Percentiles rank a stretch among this genome's conserved stretches.
These are phyloP conservation scores for Sanghuangporus weigelae DNA, from an alignment of 1,284 basidiomycete species.

Conservation along the genomic window DNA sequence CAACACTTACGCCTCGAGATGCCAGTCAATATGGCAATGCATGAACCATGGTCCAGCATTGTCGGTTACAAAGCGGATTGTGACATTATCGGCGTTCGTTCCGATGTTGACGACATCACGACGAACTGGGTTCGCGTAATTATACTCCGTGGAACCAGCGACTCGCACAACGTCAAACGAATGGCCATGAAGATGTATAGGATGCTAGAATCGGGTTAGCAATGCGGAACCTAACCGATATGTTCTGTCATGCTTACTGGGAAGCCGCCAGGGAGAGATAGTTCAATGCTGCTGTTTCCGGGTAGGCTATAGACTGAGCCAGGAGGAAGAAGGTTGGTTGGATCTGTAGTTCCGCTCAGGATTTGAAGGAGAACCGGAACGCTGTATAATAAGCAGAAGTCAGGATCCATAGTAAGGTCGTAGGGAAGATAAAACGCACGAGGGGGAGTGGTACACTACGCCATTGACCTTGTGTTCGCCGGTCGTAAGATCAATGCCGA, in stretches of 20 bases:
- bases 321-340: constrained; percentile 27
- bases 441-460: not conserved
- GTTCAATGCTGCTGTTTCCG: constrained; percentile 30
- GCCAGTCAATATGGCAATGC: constrained; percentile 32
- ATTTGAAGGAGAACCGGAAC: constrained; percentile 37
- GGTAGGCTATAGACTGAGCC: constrained; percentile 29
- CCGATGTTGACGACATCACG: constrained; percentile 33
- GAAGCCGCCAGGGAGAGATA: constrained; percentile 28
- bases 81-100: constrained; percentile 28
- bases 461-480: not conserved
- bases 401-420: not conserved
- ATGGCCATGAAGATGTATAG: constrained; percentile 41
- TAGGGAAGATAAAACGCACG: not conserved
- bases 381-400: not conserved
- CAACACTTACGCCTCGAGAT: constrained; percentile 29
- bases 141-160: constrained; percentile 22
- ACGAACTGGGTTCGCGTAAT: constrained; percentile 36
- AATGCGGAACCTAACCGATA: not conserved
- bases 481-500: not conserved
- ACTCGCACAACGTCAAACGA: constrained; percentile 33
- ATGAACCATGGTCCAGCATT: constrained; percentile 46
- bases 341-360: constrained; percentile 27
- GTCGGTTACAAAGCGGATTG: constrained; percentile 40
- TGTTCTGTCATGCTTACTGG: constrained; percentile 19
- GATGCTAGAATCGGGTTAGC: constrained; percentile 28